phyloP scores from a whole-genome alignment of 257 asterid species.

The Nicotiana paniculata region DNA sequence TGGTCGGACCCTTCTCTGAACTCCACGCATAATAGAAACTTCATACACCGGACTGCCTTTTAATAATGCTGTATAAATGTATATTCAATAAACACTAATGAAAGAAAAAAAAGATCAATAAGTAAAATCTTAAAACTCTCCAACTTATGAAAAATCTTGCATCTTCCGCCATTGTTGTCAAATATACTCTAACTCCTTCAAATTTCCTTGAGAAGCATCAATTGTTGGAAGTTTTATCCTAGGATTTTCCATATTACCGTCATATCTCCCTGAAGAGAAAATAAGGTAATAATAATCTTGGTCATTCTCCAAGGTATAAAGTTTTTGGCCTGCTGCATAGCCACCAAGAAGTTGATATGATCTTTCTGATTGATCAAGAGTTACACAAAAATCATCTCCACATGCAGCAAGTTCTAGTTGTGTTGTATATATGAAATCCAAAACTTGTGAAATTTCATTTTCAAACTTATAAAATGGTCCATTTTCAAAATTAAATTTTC shows the following conservation, averaged over 20 bases:
- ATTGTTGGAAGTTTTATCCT: conserved; percentile 58
- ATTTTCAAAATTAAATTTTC: conserved; percentile 63
- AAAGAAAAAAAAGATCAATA: too few relatives aligned
- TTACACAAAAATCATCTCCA: conserved; percentile 55
- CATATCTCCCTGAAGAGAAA: conserved; percentile 39
- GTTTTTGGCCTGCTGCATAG: conserved; percentile 63
- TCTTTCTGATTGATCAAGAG: conserved; percentile 76
- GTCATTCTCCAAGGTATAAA: conserved; percentile 45
- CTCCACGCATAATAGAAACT: too few relatives aligned
- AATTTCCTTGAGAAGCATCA: conserved; percentile 48
- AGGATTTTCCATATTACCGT: conserved; percentile 21
- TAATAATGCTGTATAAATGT: too few relatives aligned
- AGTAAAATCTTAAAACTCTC: too few relatives aligned
- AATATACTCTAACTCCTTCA: conserved; percentile 26
- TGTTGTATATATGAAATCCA: conserved; percentile 71
- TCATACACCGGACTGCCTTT: too few relatives aligned
- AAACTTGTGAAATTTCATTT: conserved; percentile 54
- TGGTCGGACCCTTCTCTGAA: rapidly evolving
- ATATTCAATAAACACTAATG: too few relatives aligned
- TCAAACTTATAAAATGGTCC: conserved; percentile 76
- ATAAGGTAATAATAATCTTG: conserved; percentile 37
- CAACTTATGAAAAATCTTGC: too few relatives aligned
- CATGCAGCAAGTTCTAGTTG: conserved; percentile 85
- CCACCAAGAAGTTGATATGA: conserved; percentile 88
- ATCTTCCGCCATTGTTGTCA: neutral